phyloP scores from a whole-genome alignment of 1,284 basidiomycete species.

The Singerocomus inundabilis region DNA sequence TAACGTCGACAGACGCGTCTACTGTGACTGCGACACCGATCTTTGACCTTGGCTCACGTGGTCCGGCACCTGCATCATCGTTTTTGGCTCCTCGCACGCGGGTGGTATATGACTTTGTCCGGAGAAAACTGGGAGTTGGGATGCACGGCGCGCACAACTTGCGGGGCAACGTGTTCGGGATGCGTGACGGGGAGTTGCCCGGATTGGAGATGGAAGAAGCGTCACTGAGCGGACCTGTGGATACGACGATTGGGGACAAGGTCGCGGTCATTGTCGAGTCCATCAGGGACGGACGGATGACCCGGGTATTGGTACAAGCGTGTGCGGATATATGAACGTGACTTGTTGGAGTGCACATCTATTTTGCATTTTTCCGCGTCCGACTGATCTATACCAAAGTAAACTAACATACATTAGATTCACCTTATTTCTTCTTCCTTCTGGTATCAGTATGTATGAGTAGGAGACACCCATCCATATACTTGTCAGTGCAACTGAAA shows the following conservation, averaged over 20 bases:
- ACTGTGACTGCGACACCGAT: not conserved
- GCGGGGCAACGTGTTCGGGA: slow-evolving; percentile 30
- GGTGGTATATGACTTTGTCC: slow-evolving; percentile 69
- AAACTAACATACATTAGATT: too few species aligned
- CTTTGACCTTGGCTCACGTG: slow-evolving; percentile 28
- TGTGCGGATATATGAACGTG: slow-evolving; percentile 37
- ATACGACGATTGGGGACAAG: slow-evolving; percentile 63
- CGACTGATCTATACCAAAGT: too few species aligned
- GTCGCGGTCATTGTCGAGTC: slow-evolving; percentile 71
- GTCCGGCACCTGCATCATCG: slow-evolving; percentile 52
- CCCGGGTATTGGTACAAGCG: slow-evolving; percentile 52
- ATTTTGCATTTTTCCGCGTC: not conserved
- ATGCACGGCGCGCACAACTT: slow-evolving; percentile 76
- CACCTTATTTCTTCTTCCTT: too few species aligned
- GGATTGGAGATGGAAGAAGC: slow-evolving; percentile 13
- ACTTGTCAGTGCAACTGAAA: too few species aligned
- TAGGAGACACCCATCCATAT: too few species aligned
- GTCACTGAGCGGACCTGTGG: slow-evolving; percentile 26
- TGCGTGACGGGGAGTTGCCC: slow-evolving; percentile 12
- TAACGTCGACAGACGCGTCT: slow-evolving; percentile 2
- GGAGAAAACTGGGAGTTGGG: slow-evolving; percentile 59
- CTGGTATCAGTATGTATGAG: too few species aligned
- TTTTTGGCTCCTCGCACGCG: slow-evolving; percentile 61
- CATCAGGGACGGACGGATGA: slow-evolving; percentile 71
- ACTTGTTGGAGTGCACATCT: not conserved